A percentile compares a stretch with the other conserved stretches of the same genome.
phyloP scores from a whole-genome alignment of 2,329 filamentous ascomycete species.

The Volutella citrinella region DNA sequence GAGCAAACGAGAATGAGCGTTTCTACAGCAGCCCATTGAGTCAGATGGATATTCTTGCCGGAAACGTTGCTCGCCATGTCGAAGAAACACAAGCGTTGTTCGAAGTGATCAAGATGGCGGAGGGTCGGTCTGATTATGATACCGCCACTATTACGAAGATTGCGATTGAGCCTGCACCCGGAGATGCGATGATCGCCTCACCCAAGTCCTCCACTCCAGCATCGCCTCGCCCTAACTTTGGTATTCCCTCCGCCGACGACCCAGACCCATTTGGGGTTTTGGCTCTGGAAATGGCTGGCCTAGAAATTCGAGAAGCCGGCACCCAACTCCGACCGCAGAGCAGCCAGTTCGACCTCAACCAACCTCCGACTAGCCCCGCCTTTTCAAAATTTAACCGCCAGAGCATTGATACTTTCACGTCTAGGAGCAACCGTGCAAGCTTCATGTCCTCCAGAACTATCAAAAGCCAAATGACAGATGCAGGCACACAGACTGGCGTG shows the following conservation, averaged over 20 bases:
- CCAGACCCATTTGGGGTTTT: slow-evolving; percentile 90
- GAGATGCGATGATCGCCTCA: slow-evolving; percentile 62
- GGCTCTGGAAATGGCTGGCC: slow-evolving; percentile 83
- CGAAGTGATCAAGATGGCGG: slow-evolving; percentile 83
- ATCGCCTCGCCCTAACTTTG: slow-evolving; percentile 58
- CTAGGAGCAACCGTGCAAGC: slow-evolving; percentile 66
- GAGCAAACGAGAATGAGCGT: slow-evolving; percentile 57
- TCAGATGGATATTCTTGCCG: slow-evolving; percentile 56
- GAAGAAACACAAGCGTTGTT: slow-evolving; percentile 60
- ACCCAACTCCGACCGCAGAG: slow-evolving; percentile 65
- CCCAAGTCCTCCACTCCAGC: slow-evolving; percentile 34
- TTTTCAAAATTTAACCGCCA: slow-evolving; percentile 57
- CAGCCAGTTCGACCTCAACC: slow-evolving; percentile 80
- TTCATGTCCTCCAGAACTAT: slow-evolving; percentile 71
- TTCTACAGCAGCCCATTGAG: slow-evolving; percentile 51
- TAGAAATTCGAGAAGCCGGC: slow-evolving; percentile 89
- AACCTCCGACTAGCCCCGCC: slow-evolving; percentile 72
- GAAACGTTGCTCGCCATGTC: slow-evolving; percentile 51
- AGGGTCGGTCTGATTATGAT: slow-evolving; percentile 77
- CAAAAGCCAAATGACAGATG: slow-evolving; percentile 67
- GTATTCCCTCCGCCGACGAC: slow-evolving; percentile 74
- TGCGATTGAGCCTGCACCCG: slow-evolving; percentile 67
- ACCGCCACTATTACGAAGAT: slow-evolving; percentile 61
- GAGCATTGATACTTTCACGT: slow-evolving; percentile 64
- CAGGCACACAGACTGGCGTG: slow-evolving; percentile 61